phyloP scores from a whole-genome alignment of 1,139 yeast genomes.

The Eremothecium cymbalariae region DNA sequence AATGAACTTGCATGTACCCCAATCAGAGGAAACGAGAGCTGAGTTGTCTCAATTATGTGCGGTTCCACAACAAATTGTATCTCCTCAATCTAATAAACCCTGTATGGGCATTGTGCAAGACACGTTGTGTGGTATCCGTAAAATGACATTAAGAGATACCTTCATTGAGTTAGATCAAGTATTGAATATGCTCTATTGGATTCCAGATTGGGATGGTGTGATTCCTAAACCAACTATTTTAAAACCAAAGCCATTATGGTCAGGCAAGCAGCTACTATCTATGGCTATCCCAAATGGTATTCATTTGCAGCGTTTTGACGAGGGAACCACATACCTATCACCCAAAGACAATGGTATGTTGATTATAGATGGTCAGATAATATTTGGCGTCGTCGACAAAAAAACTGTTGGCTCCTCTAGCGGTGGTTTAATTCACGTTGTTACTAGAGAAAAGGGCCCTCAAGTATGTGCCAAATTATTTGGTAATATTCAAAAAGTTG shows the following conservation, averaged over 20 bases:
- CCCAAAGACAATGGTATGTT: slow-evolving; percentile 91
- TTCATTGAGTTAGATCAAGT: slow-evolving; percentile 90
- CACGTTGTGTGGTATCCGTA: slow-evolving; percentile 93
- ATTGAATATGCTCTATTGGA: slow-evolving; percentile 95
- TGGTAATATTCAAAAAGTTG: slow-evolving; percentile 90
- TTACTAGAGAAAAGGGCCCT: slow-evolving; percentile 96
- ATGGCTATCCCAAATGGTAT: slow-evolving; percentile 94
- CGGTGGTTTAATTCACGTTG: slow-evolving; percentile 95
- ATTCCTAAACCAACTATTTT: slow-evolving; percentile 94
- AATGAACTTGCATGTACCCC: slow-evolving; percentile 99
- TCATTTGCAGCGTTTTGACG: slow-evolving; percentile 87
- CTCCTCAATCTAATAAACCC: slow-evolving; percentile 97
- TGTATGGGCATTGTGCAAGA: slow-evolving; percentile 99
- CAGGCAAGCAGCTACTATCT: slow-evolving; percentile 91
- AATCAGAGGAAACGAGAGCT: slow-evolving; percentile 95
- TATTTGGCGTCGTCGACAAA: slow-evolving; percentile 96
- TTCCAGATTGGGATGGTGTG: slow-evolving; percentile 97
- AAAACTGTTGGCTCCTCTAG: slow-evolving; percentile 98
- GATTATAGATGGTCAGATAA: slow-evolving; percentile 83
- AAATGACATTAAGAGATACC: slow-evolving; percentile 83
- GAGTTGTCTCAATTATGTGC: slow-evolving; percentile 93
- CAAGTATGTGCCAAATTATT: slow-evolving; percentile 81
- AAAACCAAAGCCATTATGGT: slow-evolving; percentile 95
- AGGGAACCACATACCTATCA: slow-evolving; percentile 72
- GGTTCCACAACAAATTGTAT: slow-evolving; percentile 93